Percentiles rank a stretch among this genome's conserved stretches.
Evolutionary conservation across 208 protist species (phyloP).

Genomic region (Leishmania braziliensis): DNA sequence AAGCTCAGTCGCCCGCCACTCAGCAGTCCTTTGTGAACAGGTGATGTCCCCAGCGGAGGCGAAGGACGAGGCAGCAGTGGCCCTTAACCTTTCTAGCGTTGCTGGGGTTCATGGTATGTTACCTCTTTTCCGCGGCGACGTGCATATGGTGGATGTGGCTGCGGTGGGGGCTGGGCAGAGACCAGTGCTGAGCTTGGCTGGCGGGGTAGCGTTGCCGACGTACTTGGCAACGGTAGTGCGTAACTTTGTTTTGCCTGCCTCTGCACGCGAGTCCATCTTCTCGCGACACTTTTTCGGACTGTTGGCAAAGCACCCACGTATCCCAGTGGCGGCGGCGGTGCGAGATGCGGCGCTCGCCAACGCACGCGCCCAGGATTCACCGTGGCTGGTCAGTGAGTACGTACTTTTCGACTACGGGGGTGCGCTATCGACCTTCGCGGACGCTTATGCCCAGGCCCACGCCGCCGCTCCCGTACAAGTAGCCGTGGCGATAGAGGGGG

Average conservation of each 20-base stretch:
- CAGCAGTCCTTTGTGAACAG: slow-evolving; percentile 39
- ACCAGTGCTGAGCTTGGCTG: slow-evolving; percentile 5
- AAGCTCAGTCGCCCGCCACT: slow-evolving; percentile 18
- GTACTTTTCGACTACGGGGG: slow-evolving; percentile 67
- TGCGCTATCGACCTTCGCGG: slow-evolving; percentile 35
- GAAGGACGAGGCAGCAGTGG: not conserved
- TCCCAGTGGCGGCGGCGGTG: slow-evolving; percentile 34
- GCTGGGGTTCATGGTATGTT: slow-evolving; percentile 5
- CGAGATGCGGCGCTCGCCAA: slow-evolving; percentile 34
- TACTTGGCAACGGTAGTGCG: slow-evolving; percentile 43
- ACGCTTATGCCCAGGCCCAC: not conserved
- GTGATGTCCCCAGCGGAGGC: not conserved
- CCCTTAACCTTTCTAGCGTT: not conserved
- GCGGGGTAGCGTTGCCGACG: slow-evolving; percentile 12
- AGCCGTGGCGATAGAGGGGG: not conserved
- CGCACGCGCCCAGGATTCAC: slow-evolving; percentile 34
- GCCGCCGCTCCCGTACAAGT: not conserved
- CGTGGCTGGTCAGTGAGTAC: slow-evolving; percentile 58
- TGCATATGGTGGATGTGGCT: slow-evolving; percentile 37
- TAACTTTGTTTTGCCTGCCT: slow-evolving; percentile 25
- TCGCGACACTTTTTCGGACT: slow-evolving; percentile 31
- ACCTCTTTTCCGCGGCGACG: slow-evolving; percentile 30
- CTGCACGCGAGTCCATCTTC: slow-evolving; percentile 20
- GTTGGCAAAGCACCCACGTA: slow-evolving; percentile 28
- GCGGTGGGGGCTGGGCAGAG: not conserved